Base-by-base conservation (phyloP, 2,329 filamentous ascomycete species). In the Rhynchosporium secalis region DNA sequence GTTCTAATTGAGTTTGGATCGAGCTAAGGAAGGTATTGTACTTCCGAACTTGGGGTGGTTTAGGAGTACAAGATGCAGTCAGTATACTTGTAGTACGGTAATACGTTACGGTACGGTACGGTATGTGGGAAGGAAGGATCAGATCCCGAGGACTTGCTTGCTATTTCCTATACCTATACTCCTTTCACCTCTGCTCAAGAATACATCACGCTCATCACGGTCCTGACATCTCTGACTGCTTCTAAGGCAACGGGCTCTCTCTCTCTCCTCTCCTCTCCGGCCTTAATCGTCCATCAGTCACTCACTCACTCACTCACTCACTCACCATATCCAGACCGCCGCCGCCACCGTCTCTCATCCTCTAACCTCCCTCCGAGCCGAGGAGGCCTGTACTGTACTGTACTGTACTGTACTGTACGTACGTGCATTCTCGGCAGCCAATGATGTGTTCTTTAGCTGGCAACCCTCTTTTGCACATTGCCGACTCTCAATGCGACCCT, bases 351-450 rank as follows among this genome's bases (percentile, higher is more conserved):
- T 26, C 45, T 12, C 5, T 45, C 41, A 26, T 45, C 13, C 26
- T 45, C 29, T 20, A 20, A 20, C 52, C 45, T 38, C 28, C 52
- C 52, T 29, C 45, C 54, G 45, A 46, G 54, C 54, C 54, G 54
- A 56, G 41, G 38, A 33, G 13, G 54, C 54, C 54, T 56, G 54
- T 45, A 20, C 20, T 20, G 20, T 20, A 20, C 20, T 20, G 20
- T 20, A 20, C n/a, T n/a, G n/a, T n/a, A n/a, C 20, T 20, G 20
- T 20, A 20, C 20, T 20, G 20, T 20, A 20, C 20, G 20, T 20
- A 36, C 54, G 41, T 54, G 54, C 54, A 56, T 29, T 28, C 12
- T 33, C 54, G 54, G 54, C 54, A 45, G 29, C 54, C 54, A 56
- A 56, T 45, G 40, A 46, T 15, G 20, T 10, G 40, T 28, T 40